Conservation (phyloP, 805 yeast species). For the Saccharomycopsis sp. region DNA sequence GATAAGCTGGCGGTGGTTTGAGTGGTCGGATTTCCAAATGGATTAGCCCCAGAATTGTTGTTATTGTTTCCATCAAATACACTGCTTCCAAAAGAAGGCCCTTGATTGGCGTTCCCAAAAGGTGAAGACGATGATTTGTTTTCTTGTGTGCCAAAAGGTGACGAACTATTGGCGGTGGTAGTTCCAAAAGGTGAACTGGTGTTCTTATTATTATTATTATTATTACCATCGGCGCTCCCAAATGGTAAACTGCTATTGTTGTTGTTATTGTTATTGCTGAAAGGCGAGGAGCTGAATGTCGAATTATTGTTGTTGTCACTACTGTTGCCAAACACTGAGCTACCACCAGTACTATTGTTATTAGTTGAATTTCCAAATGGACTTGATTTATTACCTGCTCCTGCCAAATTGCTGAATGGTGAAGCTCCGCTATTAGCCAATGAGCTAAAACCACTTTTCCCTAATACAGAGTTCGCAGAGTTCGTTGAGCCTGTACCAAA, state of each 20-base stretch:
- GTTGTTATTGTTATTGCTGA: constrained; percentile 1
- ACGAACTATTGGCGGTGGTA: not conserved
- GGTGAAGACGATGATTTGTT: constrained; percentile 3
- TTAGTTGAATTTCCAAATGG: not conserved
- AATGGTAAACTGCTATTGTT: not conserved
- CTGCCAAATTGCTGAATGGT: not conserved
- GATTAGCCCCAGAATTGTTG: not conserved
- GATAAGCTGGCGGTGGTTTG: too few species aligned
- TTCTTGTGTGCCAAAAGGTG: not conserved
- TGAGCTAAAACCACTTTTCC: not conserved
- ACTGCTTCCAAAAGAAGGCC: not conserved
- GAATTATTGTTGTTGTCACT: not conserved
- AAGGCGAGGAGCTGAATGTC: not conserved
- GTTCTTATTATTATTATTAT: too few species aligned
- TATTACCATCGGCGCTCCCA: not conserved
- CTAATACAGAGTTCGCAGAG: not conserved
- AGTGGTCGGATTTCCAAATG: constrained; percentile 4
- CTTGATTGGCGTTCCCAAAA: not conserved
- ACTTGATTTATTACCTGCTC: not conserved
- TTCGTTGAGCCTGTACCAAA: too few species aligned
- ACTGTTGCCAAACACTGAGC: constrained; percentile 1
- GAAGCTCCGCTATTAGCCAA: not conserved
- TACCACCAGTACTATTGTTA: not conserved
- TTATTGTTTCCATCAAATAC: not conserved
- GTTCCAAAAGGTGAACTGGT: constrained; percentile 8